phyloP scores from a whole-genome alignment of 148 eudicot species.

The Drosera capensis region DNA sequence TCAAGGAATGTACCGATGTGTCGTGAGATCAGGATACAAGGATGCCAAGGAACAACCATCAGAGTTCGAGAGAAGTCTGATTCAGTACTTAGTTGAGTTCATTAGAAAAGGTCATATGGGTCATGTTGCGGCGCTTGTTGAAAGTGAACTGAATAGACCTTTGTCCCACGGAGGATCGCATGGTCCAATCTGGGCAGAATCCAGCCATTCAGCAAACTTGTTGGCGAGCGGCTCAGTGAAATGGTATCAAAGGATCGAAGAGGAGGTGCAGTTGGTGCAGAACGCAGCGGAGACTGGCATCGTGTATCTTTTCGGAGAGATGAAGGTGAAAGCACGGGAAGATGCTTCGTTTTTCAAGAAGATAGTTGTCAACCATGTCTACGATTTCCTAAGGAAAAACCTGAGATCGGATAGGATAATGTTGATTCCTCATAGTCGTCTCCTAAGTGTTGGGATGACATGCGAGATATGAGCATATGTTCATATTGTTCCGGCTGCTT shows the following conservation, averaged over 20 bases:
- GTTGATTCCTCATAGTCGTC: not conserved
- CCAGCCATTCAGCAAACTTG: not conserved
- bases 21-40: constrained; percentile 41
- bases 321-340: constrained; percentile 23
- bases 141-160: too few species aligned
- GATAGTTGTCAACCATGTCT: constrained; percentile 27
- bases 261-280: constrained; percentile 27
- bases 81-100: constrained; percentile 25
- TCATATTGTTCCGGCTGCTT: too few species aligned
- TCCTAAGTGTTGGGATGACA: not conserved
- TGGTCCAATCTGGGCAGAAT: not conserved
- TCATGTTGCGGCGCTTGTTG: too few species aligned
- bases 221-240: too few species aligned
- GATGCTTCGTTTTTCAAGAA: constrained; percentile 29
- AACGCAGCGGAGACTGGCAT: constrained; percentile 25
- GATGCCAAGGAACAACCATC: constrained; percentile 21
- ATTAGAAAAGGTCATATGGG: constrained; percentile 19
- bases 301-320: constrained; percentile 33
- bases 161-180: too few species aligned
- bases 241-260: constrained; percentile 17
- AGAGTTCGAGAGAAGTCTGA: constrained; percentile 23
- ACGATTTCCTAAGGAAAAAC: constrained; percentile 36
- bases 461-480: too few species aligned
- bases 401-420: constrained; percentile 8
- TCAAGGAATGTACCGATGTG: constrained; percentile 30